Base-by-base conservation (phyloP, 495 filamentous ascomycete species). In the Podospora comata region DNA sequence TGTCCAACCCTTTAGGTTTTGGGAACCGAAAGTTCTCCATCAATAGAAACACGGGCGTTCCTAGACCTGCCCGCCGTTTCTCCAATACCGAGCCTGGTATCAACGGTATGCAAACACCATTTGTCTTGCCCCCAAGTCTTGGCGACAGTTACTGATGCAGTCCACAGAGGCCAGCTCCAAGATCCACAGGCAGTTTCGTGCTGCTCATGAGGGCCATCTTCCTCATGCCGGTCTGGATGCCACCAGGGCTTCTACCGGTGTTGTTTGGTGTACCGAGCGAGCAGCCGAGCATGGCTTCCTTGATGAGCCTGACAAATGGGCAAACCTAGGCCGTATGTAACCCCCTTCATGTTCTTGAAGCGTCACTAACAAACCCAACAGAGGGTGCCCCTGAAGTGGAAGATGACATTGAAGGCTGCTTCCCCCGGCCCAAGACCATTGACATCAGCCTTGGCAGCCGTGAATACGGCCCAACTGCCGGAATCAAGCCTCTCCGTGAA, bases 401-500 rank as follows among this genome's bases (percentile, higher is more conserved):
- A 67, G 93, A 97, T 65, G 92, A 93, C 68, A 97, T 98, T 75
- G 87, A 88, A 71, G 91, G 93, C 60, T 94, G 90, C 79, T 97
- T 97, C 76, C 82, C 90, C 69, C 88, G 95, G n/a, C 94, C 94
- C 6, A 86, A 85, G n/a, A 81, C 80, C 16, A 90, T 97, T 75
- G 87, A 96, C 68, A 86, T 98, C 75, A 88, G 85, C 66, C 85
- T 89, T 67, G 85, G 84, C 61, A 87, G 90, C 19, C 85, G 94
- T 71, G 94, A 98, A 77, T 98, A 98, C 78, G 94, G 93, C 6
- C 93, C 94, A 20, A 97, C 92, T 3, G 91, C 94, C 19, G 94
- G 94, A 74, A 97, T 97, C 84, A 96, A 91, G 84, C 88, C 91
- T 26, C 83, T 98, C 66, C 85, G 94, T 62, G 89, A 91, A 68